Conservation (phyloP, 2,329 filamentous ascomycete species). For the Escovopsis weberi region DNA sequence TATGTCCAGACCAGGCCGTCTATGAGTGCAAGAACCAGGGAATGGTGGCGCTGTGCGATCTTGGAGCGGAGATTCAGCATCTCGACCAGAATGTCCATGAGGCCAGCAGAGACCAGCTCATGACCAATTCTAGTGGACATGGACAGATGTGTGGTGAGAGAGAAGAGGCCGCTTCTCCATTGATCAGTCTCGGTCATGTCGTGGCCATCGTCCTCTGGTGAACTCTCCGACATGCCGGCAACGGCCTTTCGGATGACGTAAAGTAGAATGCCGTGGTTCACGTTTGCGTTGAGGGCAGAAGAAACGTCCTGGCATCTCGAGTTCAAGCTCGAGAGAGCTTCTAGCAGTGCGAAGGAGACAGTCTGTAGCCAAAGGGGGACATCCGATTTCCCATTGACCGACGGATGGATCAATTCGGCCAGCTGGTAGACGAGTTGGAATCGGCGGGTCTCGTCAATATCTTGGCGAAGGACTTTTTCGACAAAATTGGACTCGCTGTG, state of each 20-base stretch:
- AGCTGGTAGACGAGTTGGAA: conserved; percentile 87
- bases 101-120: conserved; percentile 74
- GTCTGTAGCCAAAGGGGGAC: conserved; percentile 70
- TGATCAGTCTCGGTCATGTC: conserved; percentile 55
- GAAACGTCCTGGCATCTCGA: conserved; percentile 68
- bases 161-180: conserved; percentile 83
- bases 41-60: conserved; percentile 71
- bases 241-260: conserved; percentile 88
- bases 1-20: conserved; percentile 79
- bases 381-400: conserved; percentile 49
- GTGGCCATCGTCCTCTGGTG: conserved; percentile 37
- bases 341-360: conserved; percentile 64
- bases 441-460: conserved; percentile 76
- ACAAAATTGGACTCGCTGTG: conserved; percentile 71
- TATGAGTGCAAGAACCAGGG: conserved; percentile 72
- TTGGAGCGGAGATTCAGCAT: conserved; percentile 70
- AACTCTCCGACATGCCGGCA: conserved; percentile 55
- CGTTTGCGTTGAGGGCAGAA: conserved; percentile 83
- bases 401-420: conserved; percentile 78
- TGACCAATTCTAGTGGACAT: conserved; percentile 60
- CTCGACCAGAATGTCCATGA: conserved; percentile 83
- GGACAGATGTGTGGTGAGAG: conserved; percentile 70
- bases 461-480: conserved; percentile 72
- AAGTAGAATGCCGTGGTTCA: conserved; percentile 89
- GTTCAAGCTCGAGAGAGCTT: conserved; percentile 71